Evolutionary conservation across 1,284 basidiomycete genomes (phyloP).

Genomic region (Trametes pubescens): DNA sequence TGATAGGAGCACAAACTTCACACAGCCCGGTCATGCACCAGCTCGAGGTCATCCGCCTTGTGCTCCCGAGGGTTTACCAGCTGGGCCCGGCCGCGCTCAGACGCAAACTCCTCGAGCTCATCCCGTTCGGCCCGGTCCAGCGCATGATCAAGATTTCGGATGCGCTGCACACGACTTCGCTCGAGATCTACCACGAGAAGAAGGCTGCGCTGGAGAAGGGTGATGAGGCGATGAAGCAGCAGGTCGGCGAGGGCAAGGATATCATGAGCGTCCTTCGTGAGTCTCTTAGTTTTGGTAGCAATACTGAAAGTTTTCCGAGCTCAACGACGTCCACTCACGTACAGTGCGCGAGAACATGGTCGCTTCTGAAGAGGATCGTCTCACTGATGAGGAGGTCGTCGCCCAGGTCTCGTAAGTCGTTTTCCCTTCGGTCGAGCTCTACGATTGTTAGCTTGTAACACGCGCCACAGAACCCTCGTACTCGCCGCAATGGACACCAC

Average conservation of each 20-base stretch:
- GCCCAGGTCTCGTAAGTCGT: conserved; percentile 37
- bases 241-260: conserved; percentile 41
- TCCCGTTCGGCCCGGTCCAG: conserved; percentile 9
- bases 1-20: no score
- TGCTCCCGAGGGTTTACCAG: conserved; percentile 43
- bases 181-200: conserved; percentile 32
- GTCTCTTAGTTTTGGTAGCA: not conserved
- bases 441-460: not conserved
- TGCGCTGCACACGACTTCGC: conserved; percentile 41
- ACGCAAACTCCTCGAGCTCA: conserved; percentile 1
- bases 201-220: conserved; percentile 33
- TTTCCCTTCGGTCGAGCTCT: no score
- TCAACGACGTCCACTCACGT: not conserved
- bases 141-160: conserved; percentile 36
- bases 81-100: conserved; percentile 33
- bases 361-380: conserved; percentile 29
- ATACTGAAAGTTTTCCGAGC: not conserved
- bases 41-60: conserved; percentile 2
- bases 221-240: conserved; percentile 34
- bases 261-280: conserved; percentile 40
- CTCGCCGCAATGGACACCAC: conserved; percentile 42
- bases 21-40: conserved; percentile 8
- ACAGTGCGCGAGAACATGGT: conserved; percentile 39
- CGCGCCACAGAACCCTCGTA: conserved; percentile 31
- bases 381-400: conserved; percentile 33